Evolutionary conservation across 2,329 filamentous ascomycete genomes (phyloP), one percentile per base, ranked within the genome.

Genomic region (Nigrograna mackinnonii): DNA sequence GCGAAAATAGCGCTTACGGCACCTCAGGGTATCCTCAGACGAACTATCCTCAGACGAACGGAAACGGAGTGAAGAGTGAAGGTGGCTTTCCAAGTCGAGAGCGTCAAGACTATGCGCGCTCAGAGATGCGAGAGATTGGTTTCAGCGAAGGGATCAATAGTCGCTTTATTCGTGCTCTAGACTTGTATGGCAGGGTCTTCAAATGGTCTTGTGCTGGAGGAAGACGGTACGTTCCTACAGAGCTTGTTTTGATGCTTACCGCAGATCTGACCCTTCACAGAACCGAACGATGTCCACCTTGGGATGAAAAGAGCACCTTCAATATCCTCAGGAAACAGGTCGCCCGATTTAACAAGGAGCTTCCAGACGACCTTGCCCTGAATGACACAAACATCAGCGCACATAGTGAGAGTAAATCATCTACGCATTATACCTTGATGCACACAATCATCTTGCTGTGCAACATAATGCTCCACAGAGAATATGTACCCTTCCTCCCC

Each of bases 401-500:
- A 18, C 84, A 88, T 55, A 82, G 86, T 52, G 82, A 80, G 46
- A 77, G 81, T 41, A 77, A 81, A 31, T 81, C 80, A 2, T 81
- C 81, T 2, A 84, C 83, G 34, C 77, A 79, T 6, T 89, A 85
- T 56, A 79, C 84, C 7, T 76, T 86, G 3, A 69, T 89, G 41
- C 86, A 89, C 55, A 82, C 84, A 53, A 76, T 87, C 1, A 79
- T 82, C 44, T 78, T 79, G 2, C 71, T 88, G 2, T 87, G 83
- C 58, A 76, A 79, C 42, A 83, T 89, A 48, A 82, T 86, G 70
- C 72, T 88, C 20, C 82, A 87, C 55, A 75, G 85, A 47, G 84
- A 87, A 59, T 87, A 84, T 47, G 75, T 87, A 19, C 83, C 84
- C 0, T 86, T 85, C 55, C 75, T 85, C 13, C 81, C 84, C 2